Conservation (phyloP, 495 filamentous ascomycete genomes). For the Acidomyces sp. region DNA sequence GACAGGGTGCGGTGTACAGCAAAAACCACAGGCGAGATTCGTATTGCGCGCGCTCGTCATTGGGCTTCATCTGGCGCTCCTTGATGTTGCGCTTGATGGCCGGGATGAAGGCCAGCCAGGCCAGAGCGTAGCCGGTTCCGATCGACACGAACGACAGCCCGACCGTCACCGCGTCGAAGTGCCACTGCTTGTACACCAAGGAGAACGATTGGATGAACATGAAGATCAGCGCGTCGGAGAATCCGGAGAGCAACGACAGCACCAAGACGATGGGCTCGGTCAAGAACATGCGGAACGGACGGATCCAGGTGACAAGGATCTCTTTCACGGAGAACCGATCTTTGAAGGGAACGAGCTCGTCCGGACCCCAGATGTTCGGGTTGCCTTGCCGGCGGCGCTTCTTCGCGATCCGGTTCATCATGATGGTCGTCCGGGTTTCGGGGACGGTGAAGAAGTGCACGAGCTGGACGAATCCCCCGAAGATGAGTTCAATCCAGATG, state of each 20-base stretch:
- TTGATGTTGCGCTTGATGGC: slow-evolving; percentile 45
- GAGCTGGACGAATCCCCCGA: slow-evolving; percentile 52
- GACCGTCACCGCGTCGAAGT: slow-evolving; percentile 40
- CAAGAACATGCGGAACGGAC: slow-evolving; percentile 64
- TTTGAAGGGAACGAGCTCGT: slow-evolving; percentile 45
- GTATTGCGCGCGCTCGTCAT: slow-evolving; percentile 47
- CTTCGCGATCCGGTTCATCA: slow-evolving; percentile 55
- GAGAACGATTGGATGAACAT: slow-evolving; percentile 58
- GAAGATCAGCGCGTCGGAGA: slow-evolving; percentile 72
- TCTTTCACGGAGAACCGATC: slow-evolving; percentile 47
- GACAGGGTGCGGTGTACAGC: slow-evolving; percentile 45
- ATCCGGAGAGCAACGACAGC: slow-evolving; percentile 60
- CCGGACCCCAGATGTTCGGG: slow-evolving; percentile 47
- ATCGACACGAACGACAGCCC: slow-evolving; percentile 54
- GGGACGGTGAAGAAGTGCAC: slow-evolving; percentile 54
- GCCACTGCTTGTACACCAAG: slow-evolving; percentile 53
- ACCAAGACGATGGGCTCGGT: slow-evolving; percentile 63
- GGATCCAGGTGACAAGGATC: slow-evolving; percentile 47
- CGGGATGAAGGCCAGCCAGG: slow-evolving; percentile 51
- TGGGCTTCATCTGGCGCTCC: slow-evolving; percentile 37
- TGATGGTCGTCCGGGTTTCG: slow-evolving; percentile 54
- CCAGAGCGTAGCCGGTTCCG: slow-evolving; percentile 51
- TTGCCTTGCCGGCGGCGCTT: slow-evolving; percentile 46
- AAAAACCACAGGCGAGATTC: slow-evolving; percentile 47
- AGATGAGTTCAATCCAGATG: slow-evolving; percentile 70